Conservation (phyloP, 306 rosid genomes). For the Psophocarpus tetragonolobus region DNA sequence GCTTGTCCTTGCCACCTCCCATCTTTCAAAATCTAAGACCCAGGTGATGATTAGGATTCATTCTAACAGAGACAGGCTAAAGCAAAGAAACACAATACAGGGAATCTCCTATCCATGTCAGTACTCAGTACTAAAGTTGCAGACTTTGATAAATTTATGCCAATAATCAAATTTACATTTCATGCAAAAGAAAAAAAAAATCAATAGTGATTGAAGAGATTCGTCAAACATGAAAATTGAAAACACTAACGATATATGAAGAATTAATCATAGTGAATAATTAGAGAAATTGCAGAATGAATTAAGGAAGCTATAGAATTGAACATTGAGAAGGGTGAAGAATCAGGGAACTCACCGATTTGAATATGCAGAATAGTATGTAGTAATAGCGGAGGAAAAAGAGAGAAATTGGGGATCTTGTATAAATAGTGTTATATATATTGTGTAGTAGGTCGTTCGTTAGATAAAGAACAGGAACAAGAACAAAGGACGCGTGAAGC, state of each 20-base stretch:
- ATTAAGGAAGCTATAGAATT: background rate
- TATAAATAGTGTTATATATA: too few relatives aligned
- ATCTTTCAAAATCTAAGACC: constrained; percentile 44
- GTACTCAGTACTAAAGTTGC: constrained; percentile 12
- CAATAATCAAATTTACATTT: background rate
- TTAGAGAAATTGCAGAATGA: background rate
- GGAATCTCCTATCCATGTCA: background rate
- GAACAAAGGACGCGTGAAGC: too few relatives aligned
- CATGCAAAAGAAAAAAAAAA: background rate
- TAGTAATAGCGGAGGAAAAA: too few relatives aligned
- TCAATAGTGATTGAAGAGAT: background rate
- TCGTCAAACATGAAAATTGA: background rate
- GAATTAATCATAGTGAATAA: background rate
- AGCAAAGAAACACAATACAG: too few relatives aligned
- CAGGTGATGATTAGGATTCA: constrained; percentile 8
- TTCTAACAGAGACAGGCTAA: background rate
- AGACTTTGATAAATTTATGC: background rate
- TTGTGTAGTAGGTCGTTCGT: too few relatives aligned
- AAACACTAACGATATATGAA: background rate
- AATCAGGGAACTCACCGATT: too few relatives aligned
- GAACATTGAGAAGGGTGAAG: background rate
- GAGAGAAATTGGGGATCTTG: too few relatives aligned
- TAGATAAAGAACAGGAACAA: too few relatives aligned
- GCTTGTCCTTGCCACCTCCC: constrained; percentile 84
- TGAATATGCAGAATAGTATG: too few relatives aligned